Conservation (phyloP, 108 stramenopile species). For the Skeletonema grethae region DNA sequence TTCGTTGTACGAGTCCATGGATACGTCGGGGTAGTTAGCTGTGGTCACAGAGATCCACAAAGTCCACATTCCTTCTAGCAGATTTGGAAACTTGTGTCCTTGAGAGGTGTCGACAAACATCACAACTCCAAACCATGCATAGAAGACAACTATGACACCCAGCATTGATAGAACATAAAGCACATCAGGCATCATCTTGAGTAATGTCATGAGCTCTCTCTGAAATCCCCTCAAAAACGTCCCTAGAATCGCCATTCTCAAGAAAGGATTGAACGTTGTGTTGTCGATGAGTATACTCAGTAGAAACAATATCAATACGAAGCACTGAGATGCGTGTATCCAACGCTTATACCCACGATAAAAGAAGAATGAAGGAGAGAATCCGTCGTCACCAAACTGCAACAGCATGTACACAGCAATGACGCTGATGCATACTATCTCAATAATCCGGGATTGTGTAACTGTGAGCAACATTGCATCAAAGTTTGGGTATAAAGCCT, state of each 20-base stretch:
- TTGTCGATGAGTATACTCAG: constrained; percentile 10
- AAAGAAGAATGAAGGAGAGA: constrained; percentile 50
- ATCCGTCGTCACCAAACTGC: constrained; percentile 61
- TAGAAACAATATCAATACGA: constrained; percentile 22
- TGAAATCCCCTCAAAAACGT: constrained; percentile 48
- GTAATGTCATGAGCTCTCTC: constrained; percentile 50
- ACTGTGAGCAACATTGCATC: constrained; percentile 50
- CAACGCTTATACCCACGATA: constrained; percentile 25
- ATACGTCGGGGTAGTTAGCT: constrained; percentile 84
- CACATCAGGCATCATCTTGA: constrained; percentile 59
- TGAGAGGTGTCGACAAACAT: constrained; percentile 62
- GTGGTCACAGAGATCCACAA: constrained; percentile 82
- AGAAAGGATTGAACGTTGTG: constrained; percentile 50
- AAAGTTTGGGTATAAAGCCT: constrained; percentile 65
- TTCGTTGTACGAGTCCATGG: constrained; percentile 81
- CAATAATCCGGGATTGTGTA: constrained; percentile 42
- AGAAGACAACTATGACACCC: constrained; percentile 57
- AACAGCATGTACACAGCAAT: constrained; percentile 41
- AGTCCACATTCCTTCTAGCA: constrained; percentile 66
- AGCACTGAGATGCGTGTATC: constrained; percentile 18
- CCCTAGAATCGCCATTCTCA: constrained; percentile 54
- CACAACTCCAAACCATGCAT: constrained; percentile 72
- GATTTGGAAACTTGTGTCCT: constrained; percentile 65
- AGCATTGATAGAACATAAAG: constrained; percentile 47
- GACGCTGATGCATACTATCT: constrained; percentile 49